Evolutionary conservation across 805 yeast genomes (phyloP).

Genomic region (Torulaspora maleeae): DNA sequence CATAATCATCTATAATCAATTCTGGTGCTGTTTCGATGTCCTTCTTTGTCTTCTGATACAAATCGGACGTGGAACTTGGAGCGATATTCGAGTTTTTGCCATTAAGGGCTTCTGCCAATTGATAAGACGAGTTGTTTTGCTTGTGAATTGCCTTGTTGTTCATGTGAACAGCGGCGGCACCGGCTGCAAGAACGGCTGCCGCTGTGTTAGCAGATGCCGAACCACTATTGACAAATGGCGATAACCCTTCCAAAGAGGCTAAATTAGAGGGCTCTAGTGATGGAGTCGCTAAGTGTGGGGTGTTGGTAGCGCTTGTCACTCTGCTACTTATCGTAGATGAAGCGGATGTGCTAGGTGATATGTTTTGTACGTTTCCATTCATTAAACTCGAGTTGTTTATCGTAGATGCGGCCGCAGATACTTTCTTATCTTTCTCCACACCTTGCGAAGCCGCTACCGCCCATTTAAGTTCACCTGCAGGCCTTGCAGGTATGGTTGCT

Average conservation of each 20-base stretch:
- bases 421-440: conserved; percentile 26
- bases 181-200: conserved; percentile 28
- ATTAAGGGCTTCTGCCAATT: conserved; percentile 7
- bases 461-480: conserved; percentile 53
- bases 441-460: conserved; percentile 48
- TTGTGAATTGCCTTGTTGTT: conserved; percentile 24
- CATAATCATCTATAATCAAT: conserved; percentile 18
- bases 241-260: conserved; percentile 14
- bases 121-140: conserved; percentile 8
- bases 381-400: neutral
- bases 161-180: conserved; percentile 26
- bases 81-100: neutral
- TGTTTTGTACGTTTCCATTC: conserved; percentile 1
- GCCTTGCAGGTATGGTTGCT: conserved; percentile 50
- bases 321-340: conserved; percentile 17
- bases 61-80: neutral
- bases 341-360: conserved; percentile 11
- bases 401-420: conserved; percentile 6
- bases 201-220: conserved; percentile 23
- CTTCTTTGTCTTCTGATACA: conserved; percentile 2
- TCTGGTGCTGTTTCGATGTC: conserved; percentile 4
- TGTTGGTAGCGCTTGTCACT: conserved; percentile 15
- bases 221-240: conserved; percentile 6
- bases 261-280: conserved; percentile 12
- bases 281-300: conserved; percentile 22